Conservation (phyloP, 106 monocot genomes). For the Dendrobium huoshanense region DNA sequence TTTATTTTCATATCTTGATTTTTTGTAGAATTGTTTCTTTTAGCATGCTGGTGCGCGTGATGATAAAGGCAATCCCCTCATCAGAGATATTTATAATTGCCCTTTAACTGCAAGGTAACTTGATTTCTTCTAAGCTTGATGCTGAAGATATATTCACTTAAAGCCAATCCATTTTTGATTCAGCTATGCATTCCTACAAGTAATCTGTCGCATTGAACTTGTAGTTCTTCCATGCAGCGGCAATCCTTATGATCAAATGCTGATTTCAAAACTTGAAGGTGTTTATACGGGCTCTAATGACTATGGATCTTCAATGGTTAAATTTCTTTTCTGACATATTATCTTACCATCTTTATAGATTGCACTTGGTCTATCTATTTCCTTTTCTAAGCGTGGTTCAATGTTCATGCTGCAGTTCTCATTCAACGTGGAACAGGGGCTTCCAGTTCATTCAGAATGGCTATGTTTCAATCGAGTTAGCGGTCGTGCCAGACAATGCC, state of each 20-base stretch:
- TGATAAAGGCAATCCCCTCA: slow-evolving; percentile 75
- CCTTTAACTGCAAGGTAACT: slow-evolving; percentile 86
- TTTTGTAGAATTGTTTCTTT: slow-evolving; percentile 14
- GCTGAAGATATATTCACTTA: not conserved
- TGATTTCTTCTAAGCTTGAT: not conserved
- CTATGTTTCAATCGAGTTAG: slow-evolving; percentile 70
- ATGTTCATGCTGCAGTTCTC: slow-evolving; percentile 56
- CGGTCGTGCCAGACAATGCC: slow-evolving; percentile 58
- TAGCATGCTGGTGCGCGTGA: slow-evolving; percentile 94
- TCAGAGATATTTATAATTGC: slow-evolving; percentile 79
- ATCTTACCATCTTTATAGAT: not conserved
- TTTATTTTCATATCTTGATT: slow-evolving; percentile 7
- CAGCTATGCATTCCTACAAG: not conserved
- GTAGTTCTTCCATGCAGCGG: slow-evolving; percentile 44
- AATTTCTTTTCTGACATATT: not conserved
- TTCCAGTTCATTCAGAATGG: slow-evolving; percentile 85
- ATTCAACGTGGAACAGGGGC: slow-evolving; percentile 79
- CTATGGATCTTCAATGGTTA: slow-evolving; percentile 74
- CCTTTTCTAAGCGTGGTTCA: not conserved
- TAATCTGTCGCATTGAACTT: not conserved
- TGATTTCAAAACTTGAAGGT: slow-evolving; percentile 81
- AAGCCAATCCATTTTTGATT: not conserved
- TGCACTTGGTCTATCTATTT: not conserved
- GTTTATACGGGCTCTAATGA: slow-evolving; percentile 84
- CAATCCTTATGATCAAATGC: slow-evolving; percentile 71